Evolutionary conservation across 2,329 filamentous ascomycete species (phyloP).

Genomic region (Neonectria coccinea): DNA sequence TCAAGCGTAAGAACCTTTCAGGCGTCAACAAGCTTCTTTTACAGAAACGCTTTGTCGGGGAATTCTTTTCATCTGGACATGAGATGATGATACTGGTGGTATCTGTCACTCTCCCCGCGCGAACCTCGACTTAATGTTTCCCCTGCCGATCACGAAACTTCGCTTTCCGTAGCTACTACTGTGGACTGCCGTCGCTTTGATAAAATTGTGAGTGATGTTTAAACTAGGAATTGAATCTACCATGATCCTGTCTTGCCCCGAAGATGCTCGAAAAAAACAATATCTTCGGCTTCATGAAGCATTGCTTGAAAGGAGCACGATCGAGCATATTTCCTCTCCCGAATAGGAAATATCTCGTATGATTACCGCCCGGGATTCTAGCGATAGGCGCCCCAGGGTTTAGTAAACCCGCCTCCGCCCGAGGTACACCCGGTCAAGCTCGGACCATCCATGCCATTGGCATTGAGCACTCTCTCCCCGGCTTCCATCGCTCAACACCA

Average conservation of each 20-base stretch:
- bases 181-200: too few species aligned
- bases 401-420: slow-evolving; percentile 28
- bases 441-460: slow-evolving; percentile 29
- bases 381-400: slow-evolving; percentile 17
- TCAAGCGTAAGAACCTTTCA: neutral
- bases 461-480: neutral
- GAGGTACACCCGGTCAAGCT: slow-evolving; percentile 40
- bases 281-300: neutral
- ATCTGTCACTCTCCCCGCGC: neutral
- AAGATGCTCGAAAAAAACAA: neutral
- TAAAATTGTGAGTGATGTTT: too few species aligned
- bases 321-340: slow-evolving; percentile 12
- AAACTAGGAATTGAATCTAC: too few species aligned
- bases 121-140: too few species aligned
- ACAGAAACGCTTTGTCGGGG: too few species aligned
- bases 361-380: slow-evolving; percentile 20
- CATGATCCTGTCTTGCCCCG: too few species aligned
- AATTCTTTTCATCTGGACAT: too few species aligned
- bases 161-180: too few species aligned
- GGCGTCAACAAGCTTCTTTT: neutral
- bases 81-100: neutral
- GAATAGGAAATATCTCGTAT: slow-evolving; percentile 37
- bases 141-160: too few species aligned
- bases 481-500: slow-evolving; percentile 26
- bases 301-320: neutral